Conservation (phyloP, 2,329 filamentous ascomycete species). For the Immersiporthe knoxdaviesiana region DNA sequence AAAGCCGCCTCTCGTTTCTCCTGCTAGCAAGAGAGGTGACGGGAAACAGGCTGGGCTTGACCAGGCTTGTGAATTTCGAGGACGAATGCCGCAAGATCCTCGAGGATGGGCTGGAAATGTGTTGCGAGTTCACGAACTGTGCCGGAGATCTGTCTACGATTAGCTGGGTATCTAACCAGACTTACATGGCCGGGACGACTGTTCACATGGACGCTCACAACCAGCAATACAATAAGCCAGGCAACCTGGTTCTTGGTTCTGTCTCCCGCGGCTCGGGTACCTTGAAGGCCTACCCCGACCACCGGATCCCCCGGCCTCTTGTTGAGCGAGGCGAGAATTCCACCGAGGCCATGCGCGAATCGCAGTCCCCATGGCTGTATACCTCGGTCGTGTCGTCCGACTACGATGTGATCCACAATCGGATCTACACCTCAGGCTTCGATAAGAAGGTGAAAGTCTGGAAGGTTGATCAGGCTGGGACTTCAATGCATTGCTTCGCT, state of each 20-base stretch:
- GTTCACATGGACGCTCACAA: constrained; percentile 66
- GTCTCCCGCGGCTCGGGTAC: constrained; percentile 42
- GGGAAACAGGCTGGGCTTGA: constrained; percentile 49
- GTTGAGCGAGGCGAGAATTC: constrained; percentile 59
- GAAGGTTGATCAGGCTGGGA: constrained; percentile 46
- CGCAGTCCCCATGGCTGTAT: constrained; percentile 66
- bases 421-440: constrained; percentile 64
- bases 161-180: constrained; percentile 57
- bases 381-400: constrained; percentile 66
- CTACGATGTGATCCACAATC: constrained; percentile 49
- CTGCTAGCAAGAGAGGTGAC: constrained; percentile 54
- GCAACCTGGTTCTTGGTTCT: constrained; percentile 63
- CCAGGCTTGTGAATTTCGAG: constrained; percentile 49
- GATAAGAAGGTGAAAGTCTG: constrained; percentile 65
- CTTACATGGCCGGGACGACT: constrained; percentile 64
- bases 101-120: constrained; percentile 56
- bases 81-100: constrained; percentile 48
- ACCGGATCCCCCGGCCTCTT: constrained; percentile 58
- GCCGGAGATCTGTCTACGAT: constrained; percentile 64
- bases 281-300: constrained; percentile 57
- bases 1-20: constrained; percentile 44
- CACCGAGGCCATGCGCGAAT: constrained; percentile 58
- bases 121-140: constrained; percentile 62
- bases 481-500: constrained; percentile 48
- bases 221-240: constrained; percentile 68